Base-by-base conservation (phyloP, 257 asterid genomes). In the Agastache rugosa region DNA sequence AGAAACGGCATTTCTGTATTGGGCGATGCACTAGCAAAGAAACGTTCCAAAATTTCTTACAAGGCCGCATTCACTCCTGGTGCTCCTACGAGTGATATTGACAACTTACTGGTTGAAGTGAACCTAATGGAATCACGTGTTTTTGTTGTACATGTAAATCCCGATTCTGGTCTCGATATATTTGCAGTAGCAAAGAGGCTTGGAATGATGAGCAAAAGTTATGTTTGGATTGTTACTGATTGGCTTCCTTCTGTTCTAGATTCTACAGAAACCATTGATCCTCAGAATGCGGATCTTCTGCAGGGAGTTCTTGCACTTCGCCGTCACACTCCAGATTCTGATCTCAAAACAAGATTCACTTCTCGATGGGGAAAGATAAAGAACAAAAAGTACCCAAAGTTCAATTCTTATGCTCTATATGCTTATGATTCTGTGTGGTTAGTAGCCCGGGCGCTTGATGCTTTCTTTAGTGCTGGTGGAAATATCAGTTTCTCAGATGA, bases 151-250 rank as follows among this genome's bases (percentile, higher is more conserved):
- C 96, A 90, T 44, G 91, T 87, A 31, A 88, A 90, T 83, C 96
- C 96, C 0, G 96, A 90, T 69, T 68, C 91, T 4, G 96, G 95
- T 16, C 81, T 90, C 4, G 34, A 73, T 19, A 56, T 90, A 11
- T 87, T 90, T 61, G 50, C 85, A 3, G 78, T 66, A 3, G 96
- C 95, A 2, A 87, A 87, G 58, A 78, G 74, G 71, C 83, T 88
- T 10, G 89, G 90, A 73, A 90, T 90, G 96, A 82, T 88, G 87
- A 53, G 70, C 66, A 54, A 44, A 29, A 74, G 92, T 6, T 90
- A 88, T 47, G 95, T 85, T 53, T 88, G 96, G 96, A 88, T 90
- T 50, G 79, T 93, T 44, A 90, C 96, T 0, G 96, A 88, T 76
- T 90, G 95, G 96, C 93, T 90, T 55, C 86, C 91, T 11, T 63